Evolutionary conservation across 164 flowering plant species (phyloP).

Genomic region (Piper betle): DNA sequence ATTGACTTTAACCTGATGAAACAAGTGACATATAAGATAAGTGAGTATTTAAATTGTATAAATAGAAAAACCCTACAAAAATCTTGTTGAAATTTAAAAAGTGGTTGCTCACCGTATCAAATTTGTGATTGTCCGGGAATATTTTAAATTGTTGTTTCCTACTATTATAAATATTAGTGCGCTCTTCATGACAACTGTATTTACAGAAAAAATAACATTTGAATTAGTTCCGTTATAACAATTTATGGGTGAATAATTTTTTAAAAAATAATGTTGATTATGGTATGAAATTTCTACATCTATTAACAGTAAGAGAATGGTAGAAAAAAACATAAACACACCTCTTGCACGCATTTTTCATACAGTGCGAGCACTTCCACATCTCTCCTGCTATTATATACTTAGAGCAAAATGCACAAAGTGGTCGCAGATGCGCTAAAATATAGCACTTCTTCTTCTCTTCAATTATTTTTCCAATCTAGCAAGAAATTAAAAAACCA

Average conservation of each 20-base stretch:
- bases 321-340: background rate
- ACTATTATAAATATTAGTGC: background rate
- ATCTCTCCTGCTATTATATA: background rate
- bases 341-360: background rate
- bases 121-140: background rate
- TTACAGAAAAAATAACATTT: too few relatives aligned
- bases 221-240: too few relatives aligned
- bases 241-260: too few relatives aligned
- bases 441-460: background rate
- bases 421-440: background rate
- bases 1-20: constrained; percentile 19
- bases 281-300: too few relatives aligned
- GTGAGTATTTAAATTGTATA: too few relatives aligned
- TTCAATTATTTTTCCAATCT: background rate
- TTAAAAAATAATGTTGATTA: too few relatives aligned
- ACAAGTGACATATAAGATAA: too few relatives aligned
- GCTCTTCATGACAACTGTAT: background rate
- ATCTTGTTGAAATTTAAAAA: too few relatives aligned
- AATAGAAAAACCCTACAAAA: too few relatives aligned
- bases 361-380: background rate
- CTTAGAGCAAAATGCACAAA: background rate
- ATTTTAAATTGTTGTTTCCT: background rate
- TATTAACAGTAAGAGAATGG: background rate
- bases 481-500: background rate
- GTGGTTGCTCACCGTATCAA: background rate